These are phyloP conservation scores for Malus sieversii DNA, from an alignment of 306 rosid genomes.

Conservation along the genomic window DNA sequence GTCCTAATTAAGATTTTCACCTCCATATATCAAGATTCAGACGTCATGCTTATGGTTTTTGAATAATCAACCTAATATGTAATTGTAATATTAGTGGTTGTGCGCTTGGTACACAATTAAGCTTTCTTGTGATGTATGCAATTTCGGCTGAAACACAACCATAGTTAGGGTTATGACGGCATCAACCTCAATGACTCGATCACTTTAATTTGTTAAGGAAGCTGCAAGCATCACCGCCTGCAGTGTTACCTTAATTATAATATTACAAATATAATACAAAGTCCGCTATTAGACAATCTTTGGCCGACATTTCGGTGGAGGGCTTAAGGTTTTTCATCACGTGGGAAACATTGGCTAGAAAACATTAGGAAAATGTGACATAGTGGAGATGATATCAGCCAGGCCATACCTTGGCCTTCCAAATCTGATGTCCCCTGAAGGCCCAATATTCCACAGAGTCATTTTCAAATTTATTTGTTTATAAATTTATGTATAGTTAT, in stretches of 20 bases:
- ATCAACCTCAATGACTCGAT: background rate
- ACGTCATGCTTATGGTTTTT: no score
- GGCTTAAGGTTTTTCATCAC: constrained; percentile 13
- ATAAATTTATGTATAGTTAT: background rate
- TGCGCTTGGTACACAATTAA: background rate
- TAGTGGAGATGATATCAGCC: background rate
- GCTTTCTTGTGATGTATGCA: background rate
- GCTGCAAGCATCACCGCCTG: background rate
- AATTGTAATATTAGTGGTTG: no score
- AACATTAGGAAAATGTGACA: background rate
- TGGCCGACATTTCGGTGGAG: constrained; percentile 30
- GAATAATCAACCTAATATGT: no score
- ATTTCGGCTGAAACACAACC: background rate
- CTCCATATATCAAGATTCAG: no score
- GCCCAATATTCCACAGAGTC: background rate
- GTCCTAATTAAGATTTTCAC: no score
- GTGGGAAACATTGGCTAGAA: constrained; percentile 34
- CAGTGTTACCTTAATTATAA: background rate
- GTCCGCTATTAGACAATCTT: constrained; percentile 2
- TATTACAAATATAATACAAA: background rate
- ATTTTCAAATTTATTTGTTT: background rate
- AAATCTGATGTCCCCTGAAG: background rate
- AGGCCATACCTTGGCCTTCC: background rate
- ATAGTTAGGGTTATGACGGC: background rate
- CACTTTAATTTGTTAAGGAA: background rate